Evolutionary conservation across 352 stramenopile genomes (phyloP), one percentile per base, ranked within the genome.

Genomic region (Pythium grandisporangium): DNA sequence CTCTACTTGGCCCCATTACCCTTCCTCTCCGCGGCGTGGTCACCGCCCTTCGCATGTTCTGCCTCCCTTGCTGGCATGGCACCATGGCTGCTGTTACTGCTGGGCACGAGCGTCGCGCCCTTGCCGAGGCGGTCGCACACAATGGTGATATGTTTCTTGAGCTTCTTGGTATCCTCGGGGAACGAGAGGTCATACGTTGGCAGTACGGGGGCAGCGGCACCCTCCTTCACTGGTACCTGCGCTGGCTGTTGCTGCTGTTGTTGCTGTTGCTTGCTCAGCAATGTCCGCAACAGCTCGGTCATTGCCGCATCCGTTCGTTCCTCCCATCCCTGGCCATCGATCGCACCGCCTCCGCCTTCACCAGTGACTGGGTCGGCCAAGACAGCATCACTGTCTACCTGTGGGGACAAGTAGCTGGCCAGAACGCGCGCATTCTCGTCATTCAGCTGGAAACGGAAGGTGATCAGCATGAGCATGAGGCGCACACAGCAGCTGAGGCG

Each of bases 71-170:
- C n/a, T n/a, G n/a, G n/a, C n/a, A n/a, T n/a, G n/a, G n/a, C n/a
- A n/a, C n/a, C n/a, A n/a, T n/a, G n/a, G n/a, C n/a, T n/a, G n/a
- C n/a, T n/a, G n/a, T n/a, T n/a, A n/a, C n/a, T n/a, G n/a, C n/a
- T n/a, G n/a, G 36, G 36, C 8, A 29, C 8, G 19, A 84, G 57
- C 16, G 55, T 64, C 10, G 75, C 77, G 14, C 85, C 85, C 49
- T 95, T 95, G 30, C 70, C 73, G 4, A 96, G 63, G 0, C 84
- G 72, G 46, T 95, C 84, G 44, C 76, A 95, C 6, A 96, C 66
- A 42, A 95, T 91, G 16, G 79, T 88, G 37, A 95, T 88, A 58
- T 94, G 79, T 39, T 96, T 95, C 55, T 91, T 88, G 36, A 96
- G 73, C 33, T 85, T 86, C 45, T 82, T 86, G 13, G 78, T 92